A percentile compares a stretch with the other conserved stretches of the same genome.
Evolutionary conservation across 2,329 filamentous ascomycete genomes (phyloP).

Genomic region (Sporothrix brunneoviolacea): DNA sequence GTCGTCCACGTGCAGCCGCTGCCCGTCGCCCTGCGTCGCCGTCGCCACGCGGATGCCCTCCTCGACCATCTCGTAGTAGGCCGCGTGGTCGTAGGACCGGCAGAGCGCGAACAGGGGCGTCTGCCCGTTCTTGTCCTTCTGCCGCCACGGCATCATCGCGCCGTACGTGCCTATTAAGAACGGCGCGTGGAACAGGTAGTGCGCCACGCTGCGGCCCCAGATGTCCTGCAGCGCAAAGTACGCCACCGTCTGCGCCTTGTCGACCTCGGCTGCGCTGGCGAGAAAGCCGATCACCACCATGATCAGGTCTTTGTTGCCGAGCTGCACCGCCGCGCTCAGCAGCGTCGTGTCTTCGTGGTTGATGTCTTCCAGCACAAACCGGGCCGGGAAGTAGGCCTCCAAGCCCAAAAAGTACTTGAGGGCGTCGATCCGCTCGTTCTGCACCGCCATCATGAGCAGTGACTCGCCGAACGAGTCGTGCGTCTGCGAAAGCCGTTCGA

Average conservation of each 20-base stretch:
- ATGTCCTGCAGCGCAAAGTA: conserved; percentile 75
- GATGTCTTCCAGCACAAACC: conserved; percentile 69
- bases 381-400: conserved; percentile 64
- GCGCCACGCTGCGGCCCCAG: conserved; percentile 83
- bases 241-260: conserved; percentile 47
- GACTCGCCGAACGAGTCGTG: conserved; percentile 70
- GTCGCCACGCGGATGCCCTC: conserved; percentile 70
- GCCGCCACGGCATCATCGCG: conserved; percentile 73
- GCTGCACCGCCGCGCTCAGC: conserved; percentile 82
- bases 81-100: conserved; percentile 85
- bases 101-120: conserved; percentile 96
- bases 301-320: conserved; percentile 68
- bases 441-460: conserved; percentile 78
- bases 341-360: conserved; percentile 88
- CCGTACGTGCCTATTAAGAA: conserved; percentile 72
- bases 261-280: conserved; percentile 38
- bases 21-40: conserved; percentile 65
- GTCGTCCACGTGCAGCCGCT: conserved; percentile 81
- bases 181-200: conserved; percentile 92
- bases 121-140: conserved; percentile 92
- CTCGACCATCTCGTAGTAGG: conserved; percentile 84
- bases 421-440: conserved; percentile 63
- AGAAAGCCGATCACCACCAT: conserved; percentile 69
- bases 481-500: conserved; percentile 69
- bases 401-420: conserved; percentile 74